These are phyloP conservation scores for Pseudopithomyces chartarum DNA, from an alignment of 2,329 filamentous ascomycete species.

Conservation along the genomic window DNA sequence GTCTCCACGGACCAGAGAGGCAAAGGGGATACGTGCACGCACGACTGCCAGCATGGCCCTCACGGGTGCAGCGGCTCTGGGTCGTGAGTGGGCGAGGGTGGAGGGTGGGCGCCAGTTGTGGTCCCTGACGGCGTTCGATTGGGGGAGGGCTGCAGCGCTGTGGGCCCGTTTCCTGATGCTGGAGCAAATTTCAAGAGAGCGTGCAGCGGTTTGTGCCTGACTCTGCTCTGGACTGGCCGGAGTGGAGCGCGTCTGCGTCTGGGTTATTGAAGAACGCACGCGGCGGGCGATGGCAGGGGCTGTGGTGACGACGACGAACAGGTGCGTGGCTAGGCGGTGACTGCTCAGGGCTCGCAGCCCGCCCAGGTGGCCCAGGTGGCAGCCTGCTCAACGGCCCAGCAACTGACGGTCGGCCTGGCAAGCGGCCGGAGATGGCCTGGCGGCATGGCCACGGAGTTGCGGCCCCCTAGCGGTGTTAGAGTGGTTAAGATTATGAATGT, in stretches of 20 bases:
- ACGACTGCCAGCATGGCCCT: slow-evolving; percentile 34
- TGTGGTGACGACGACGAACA: neutral
- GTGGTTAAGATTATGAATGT: slow-evolving; percentile 11
- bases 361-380: neutral
- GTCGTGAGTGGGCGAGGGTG: neutral
- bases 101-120: slow-evolving; percentile 19
- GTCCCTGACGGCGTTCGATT: slow-evolving; percentile 29
- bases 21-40: slow-evolving; percentile 13
- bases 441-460: neutral
- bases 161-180: slow-evolving; percentile 4
- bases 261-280: slow-evolving; percentile 14
- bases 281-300: neutral
- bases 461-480: slow-evolving; percentile 11
- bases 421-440: neutral
- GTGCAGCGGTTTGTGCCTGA: slow-evolving; percentile 34
- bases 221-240: slow-evolving; percentile 26
- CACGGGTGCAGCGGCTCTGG: slow-evolving; percentile 15
- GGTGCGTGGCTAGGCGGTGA: neutral
- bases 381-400: neutral
- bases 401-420: neutral
- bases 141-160: slow-evolving; percentile 14
- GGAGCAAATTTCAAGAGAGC: slow-evolving; percentile 11
- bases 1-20: slow-evolving; percentile 18
- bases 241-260: slow-evolving; percentile 15
- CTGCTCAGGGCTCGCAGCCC: neutral